Base-by-base conservation (phyloP, 2,329 filamentous ascomycete species). In the Colletotrichum sidae region DNA sequence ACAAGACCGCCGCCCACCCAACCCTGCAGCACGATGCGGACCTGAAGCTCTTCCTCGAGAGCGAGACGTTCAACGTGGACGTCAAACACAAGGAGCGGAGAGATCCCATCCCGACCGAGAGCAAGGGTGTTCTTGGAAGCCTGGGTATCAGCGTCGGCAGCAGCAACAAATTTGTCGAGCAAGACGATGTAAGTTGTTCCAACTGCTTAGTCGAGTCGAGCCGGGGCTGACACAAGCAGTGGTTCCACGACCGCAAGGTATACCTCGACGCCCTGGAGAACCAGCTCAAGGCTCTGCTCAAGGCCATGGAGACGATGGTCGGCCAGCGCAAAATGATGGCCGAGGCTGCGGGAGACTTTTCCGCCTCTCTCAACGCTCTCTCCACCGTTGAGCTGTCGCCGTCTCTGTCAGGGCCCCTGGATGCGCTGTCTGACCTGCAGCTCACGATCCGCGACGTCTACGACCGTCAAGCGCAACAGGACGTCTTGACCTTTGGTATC, bases 1-100 rank as follows among this genome's bases (percentile, higher is more conserved):
- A 97, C 86, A 98, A 97, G 83, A 96, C 90, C 66, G 93, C 95
- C 3, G 88, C 89, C 10, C 96, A 99, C 76, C 91, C 93, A 8
- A 92, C 94, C 39, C 83, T 99, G 69, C 96, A 98, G 75, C 93
- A 97, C 72, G 96, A 99, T 74, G 90, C 88, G 6, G 96, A 99
- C 74, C 80, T 99, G 68, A 99, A 99, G 81, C 89, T 98, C 6
- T 99, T 99, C 78, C 83, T 99, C 12, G 96, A 99, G 79, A 98
- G 94, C 75, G 96, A 99, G 72, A 86, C 94, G 1, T 97, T 99
- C 82, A 97, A 94, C 73, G 88, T 97, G 42, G 96, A 99, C 73
- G 90, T 99, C 74, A 99, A 98, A 83, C 96, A 99, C 80, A 97
- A 97, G 79, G 95, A 98, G 78, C 90, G 95, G 59, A 91, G 93